These are phyloP conservation scores for Colletotrichum costaricense DNA, from an alignment of 2,329 filamentous ascomycete species.

Conservation along the genomic window DNA sequence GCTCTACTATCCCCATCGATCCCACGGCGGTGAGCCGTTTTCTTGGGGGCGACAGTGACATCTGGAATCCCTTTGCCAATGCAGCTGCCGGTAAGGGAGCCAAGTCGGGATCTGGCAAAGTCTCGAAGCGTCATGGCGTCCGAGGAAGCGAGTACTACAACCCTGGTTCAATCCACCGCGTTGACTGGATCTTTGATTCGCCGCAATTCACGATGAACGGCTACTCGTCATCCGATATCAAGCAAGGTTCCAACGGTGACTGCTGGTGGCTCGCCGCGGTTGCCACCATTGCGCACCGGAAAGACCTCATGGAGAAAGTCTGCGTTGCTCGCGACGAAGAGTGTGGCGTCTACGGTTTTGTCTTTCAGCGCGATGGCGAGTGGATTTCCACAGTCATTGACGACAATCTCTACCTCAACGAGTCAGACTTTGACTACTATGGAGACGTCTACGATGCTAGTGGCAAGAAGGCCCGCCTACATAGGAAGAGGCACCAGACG, in stretches of 20 bases:
- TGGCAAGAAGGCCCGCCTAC: constrained; percentile 67
- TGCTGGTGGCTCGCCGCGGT: constrained; percentile 81
- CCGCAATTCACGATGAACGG: constrained; percentile 54
- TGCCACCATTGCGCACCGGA: constrained; percentile 74
- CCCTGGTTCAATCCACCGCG: constrained; percentile 54
- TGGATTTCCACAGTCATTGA: constrained; percentile 80
- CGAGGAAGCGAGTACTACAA: constrained; percentile 36
- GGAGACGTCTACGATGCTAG: constrained; percentile 50
- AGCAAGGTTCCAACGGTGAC: constrained; percentile 66
- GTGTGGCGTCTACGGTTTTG: constrained; percentile 79
- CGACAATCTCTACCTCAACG: constrained; percentile 64
- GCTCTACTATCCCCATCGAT: constrained; percentile 37
- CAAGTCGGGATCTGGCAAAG: neutral
- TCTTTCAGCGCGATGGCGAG: constrained; percentile 77
- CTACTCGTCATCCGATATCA: constrained; percentile 54
- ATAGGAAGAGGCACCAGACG: constrained; percentile 72
- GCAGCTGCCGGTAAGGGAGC: neutral
- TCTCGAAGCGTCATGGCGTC: constrained; percentile 23
- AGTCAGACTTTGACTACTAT: constrained; percentile 38
- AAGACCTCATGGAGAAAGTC: constrained; percentile 72
- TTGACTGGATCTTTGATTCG: constrained; percentile 56
- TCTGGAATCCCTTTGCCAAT: neutral
- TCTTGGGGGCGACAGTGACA: constrained; percentile 28
- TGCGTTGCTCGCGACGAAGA: constrained; percentile 75
- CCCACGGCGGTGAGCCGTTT: constrained; percentile 35